Conservation (phyloP, 2,329 filamentous ascomycete genomes). For the Exserohilum rostratum region DNA sequence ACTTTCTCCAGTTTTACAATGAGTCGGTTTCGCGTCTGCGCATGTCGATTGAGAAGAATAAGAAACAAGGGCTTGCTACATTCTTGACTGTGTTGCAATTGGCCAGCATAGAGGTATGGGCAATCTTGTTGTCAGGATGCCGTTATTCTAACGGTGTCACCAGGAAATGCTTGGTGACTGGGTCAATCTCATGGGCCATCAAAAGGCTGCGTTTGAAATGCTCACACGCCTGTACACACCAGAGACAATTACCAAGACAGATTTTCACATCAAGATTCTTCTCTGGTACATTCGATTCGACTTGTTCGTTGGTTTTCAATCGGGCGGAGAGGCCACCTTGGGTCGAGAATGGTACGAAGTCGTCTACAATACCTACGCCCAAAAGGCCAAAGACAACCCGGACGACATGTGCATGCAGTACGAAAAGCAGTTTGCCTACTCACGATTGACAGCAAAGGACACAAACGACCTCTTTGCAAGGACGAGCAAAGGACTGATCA, state of each 20-base stretch:
- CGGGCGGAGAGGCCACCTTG: slow-evolving; percentile 75
- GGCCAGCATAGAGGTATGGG: slow-evolving; percentile 84
- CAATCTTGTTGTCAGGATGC: background rate
- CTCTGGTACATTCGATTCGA: slow-evolving; percentile 94
- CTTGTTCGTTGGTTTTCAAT: slow-evolving; percentile 80
- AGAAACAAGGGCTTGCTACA: slow-evolving; percentile 74
- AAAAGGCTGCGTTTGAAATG: slow-evolving; percentile 85
- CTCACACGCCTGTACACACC: slow-evolving; percentile 79
- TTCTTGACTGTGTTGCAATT: slow-evolving; percentile 88
- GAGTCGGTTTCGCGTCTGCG: slow-evolving; percentile 80
- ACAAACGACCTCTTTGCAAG: slow-evolving; percentile 78
- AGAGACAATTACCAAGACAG: slow-evolving; percentile 72
- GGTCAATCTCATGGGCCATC: slow-evolving; percentile 91
- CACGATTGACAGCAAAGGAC: slow-evolving; percentile 77
- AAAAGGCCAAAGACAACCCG: slow-evolving; percentile 65
- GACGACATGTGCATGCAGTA: slow-evolving; percentile 69
- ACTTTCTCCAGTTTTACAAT: slow-evolving; percentile 90
- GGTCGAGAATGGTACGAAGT: slow-evolving; percentile 78
- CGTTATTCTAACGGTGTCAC: slow-evolving; percentile 14
- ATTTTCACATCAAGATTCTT: slow-evolving; percentile 74
- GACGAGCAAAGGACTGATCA: slow-evolving; percentile 68
- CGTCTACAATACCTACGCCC: slow-evolving; percentile 66
- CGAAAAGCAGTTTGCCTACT: slow-evolving; percentile 68
- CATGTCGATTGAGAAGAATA: slow-evolving; percentile 70
- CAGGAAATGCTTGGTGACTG: slow-evolving; percentile 96